A percentile compares a stretch with the other conserved stretches of the same genome.
phyloP scores from a whole-genome alignment of 495 filamentous ascomycete genomes.

The Pseudomonodictys pantanalensis region DNA sequence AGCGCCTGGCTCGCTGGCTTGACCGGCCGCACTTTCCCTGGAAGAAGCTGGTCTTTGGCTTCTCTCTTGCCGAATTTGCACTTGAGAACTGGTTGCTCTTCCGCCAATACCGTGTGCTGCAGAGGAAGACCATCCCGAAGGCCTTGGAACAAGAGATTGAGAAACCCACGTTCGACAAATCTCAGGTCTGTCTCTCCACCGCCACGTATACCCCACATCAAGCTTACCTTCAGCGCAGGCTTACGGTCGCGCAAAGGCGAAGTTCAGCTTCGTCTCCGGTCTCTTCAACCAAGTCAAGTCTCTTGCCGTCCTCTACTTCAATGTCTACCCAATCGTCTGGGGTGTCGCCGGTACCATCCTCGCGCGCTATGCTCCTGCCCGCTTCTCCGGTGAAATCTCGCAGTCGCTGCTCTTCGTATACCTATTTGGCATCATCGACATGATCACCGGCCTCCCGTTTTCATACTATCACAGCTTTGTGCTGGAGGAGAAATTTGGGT shows the following conservation, averaged over 20 bases:
- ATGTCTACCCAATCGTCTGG: constrained; percentile 90
- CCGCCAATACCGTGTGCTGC: constrained; percentile 52
- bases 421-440: constrained; percentile 75
- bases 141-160: constrained; percentile 82
- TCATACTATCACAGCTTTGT: constrained; percentile 92
- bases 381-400: constrained; percentile 87
- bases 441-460: constrained; percentile 72
- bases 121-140: constrained; percentile 74
- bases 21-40: constrained; percentile 93
- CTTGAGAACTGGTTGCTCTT: constrained; percentile 54
- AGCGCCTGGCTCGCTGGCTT: constrained; percentile 83
- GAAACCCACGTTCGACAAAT: constrained; percentile 89
- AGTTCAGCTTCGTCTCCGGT: constrained; percentile 74
- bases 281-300: constrained; percentile 85
- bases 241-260: constrained; percentile 92
- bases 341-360: constrained; percentile 71
- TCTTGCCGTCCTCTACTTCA: constrained; percentile 80
- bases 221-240: constrained; percentile 50
- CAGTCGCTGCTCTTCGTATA: constrained; percentile 93
- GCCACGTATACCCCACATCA: constrained; percentile 6
- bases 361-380: constrained; percentile 65
- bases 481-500: constrained; percentile 93
- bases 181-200: constrained; percentile 60
- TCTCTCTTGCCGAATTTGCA: constrained; percentile 81
- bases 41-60: constrained; percentile 93